Conservation (phyloP, 345 rosid species). For the Syzygium aromaticum region DNA sequence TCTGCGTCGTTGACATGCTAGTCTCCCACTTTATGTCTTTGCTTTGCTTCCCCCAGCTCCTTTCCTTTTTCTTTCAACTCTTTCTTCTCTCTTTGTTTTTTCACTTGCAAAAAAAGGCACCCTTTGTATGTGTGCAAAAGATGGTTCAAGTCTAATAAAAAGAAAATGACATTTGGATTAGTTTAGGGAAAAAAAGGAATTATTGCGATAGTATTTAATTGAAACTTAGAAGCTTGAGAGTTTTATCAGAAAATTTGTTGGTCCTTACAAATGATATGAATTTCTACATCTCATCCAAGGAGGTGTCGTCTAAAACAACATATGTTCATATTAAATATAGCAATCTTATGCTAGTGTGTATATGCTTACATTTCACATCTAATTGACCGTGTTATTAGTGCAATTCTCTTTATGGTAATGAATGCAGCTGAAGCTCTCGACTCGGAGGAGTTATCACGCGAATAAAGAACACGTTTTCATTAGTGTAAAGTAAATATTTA, state of each 20-base stretch:
- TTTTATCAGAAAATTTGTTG: no score
- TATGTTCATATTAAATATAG: no score
- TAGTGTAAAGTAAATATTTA: not conserved
- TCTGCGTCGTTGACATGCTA: not conserved
- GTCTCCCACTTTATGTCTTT: not conserved
- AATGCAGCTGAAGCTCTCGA: not conserved
- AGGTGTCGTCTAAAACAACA: no score
- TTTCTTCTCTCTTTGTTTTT: not conserved
- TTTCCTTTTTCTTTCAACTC: not conserved
- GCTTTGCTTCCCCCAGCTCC: not conserved
- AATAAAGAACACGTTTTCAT: not conserved
- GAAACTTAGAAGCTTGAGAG: not conserved
- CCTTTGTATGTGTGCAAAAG: not conserved
- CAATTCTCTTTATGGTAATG: not conserved
- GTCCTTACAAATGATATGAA: no score
- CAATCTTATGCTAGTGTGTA: not conserved
- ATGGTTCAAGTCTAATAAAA: not conserved
- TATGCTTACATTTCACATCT: not conserved
- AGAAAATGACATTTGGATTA: not conserved
- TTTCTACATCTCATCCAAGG: no score
- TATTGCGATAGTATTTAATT: not conserved
- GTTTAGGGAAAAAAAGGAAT: not conserved
- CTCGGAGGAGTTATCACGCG: not conserved
- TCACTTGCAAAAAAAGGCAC: not conserved
- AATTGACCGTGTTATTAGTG: not conserved